Percentiles rank a stretch among this genome's conserved stretches.
These are phyloP conservation scores for Penicillium flavigenum DNA, from an alignment of 495 filamentous ascomycete species.

Conservation along the genomic window DNA sequence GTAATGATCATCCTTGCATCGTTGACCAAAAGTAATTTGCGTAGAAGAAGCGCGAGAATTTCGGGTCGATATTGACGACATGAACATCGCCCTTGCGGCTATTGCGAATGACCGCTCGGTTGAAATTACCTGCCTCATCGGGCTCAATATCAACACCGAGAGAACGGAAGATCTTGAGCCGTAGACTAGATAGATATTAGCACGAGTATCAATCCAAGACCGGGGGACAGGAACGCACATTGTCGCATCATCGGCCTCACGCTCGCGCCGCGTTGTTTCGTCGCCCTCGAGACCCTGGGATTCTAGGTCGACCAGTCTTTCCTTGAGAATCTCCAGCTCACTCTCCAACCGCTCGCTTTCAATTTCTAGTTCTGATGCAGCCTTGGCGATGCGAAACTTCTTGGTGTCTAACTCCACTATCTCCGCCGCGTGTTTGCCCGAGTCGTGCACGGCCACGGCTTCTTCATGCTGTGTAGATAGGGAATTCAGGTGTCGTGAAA, in stretches of 20 bases:
- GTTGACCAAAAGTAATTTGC: constrained; percentile 94
- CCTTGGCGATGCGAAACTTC: constrained; percentile 92
- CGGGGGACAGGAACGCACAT: constrained; percentile 36
- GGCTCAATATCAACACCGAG: constrained; percentile 87
- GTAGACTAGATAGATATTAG: constrained; percentile 53
- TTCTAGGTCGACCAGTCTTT: constrained; percentile 76
- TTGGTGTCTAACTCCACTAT: constrained; percentile 86
- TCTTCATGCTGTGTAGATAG: constrained; percentile 69
- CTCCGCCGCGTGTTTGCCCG: constrained; percentile 71
- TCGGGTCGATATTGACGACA: constrained; percentile 90
- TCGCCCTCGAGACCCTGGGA: constrained; percentile 70
- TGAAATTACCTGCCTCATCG: constrained; percentile 79
- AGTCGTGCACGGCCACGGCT: constrained; percentile 66
- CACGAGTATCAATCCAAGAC: constrained; percentile 1
- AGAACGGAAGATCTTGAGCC: constrained; percentile 86
- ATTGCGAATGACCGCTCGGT: constrained; percentile 82
- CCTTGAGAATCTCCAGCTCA: constrained; percentile 74
- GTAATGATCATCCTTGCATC: constrained; percentile 51
- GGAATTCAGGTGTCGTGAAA: constrained; percentile 69
- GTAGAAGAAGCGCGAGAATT: constrained; percentile 89
- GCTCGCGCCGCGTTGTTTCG: constrained; percentile 54
- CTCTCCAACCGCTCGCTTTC: constrained; percentile 83
- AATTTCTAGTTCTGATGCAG: constrained; percentile 82
- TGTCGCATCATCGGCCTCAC: constrained; percentile 59
- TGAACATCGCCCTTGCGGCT: constrained; percentile 86